Evolutionary conservation across 2,329 filamentous ascomycete genomes (phyloP).

Genomic region (Aschersonia sp.): DNA sequence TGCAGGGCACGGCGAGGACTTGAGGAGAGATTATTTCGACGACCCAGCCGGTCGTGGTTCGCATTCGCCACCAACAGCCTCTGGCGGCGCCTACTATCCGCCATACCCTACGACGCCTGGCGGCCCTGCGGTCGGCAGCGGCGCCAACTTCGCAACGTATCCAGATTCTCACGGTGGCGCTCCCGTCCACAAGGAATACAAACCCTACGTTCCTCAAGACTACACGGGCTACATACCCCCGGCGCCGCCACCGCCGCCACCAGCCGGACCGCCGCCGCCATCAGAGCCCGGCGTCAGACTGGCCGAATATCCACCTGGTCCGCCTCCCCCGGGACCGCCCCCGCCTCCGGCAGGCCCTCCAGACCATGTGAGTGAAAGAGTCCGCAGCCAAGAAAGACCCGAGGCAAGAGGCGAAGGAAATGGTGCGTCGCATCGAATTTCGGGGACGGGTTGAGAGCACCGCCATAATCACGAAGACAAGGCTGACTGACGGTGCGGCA

Average conservation of each 20-base stretch:
- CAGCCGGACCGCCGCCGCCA: not conserved
- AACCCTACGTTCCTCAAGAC: constrained; percentile 26
- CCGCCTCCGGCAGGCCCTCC: constrained; percentile 20
- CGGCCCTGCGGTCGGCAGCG: constrained; percentile 4
- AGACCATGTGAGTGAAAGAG: constrained; percentile 29
- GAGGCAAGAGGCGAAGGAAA: constrained; percentile 14
- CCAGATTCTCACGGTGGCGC: constrained; percentile 13
- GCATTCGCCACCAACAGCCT: constrained; percentile 33
- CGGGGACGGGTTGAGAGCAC: not conserved
- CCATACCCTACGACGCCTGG: constrained; percentile 21
- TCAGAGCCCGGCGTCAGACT: constrained; percentile 4
- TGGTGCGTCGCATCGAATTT: constrained; percentile 19
- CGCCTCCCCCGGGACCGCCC: constrained; percentile 13
- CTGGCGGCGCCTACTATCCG: constrained; percentile 34
- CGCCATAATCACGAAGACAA: not conserved
- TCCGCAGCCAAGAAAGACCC: constrained; percentile 12
- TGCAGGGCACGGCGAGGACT: constrained; percentile 22
- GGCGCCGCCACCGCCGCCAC: constrained; percentile 15
- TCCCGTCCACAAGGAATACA: constrained; percentile 16
- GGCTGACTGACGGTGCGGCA: constrained; percentile 11
- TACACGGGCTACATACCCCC: constrained; percentile 26
- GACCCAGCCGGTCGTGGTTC: constrained; percentile 17
- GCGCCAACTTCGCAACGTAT: constrained; percentile 7
- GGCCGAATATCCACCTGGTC: constrained; percentile 6
- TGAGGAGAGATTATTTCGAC: constrained; percentile 20